Evolutionary conservation across 2,329 filamentous ascomycete genomes (phyloP), one percentile per base, ranked within the genome.

Genomic region (Dactylella cylindrospora): DNA sequence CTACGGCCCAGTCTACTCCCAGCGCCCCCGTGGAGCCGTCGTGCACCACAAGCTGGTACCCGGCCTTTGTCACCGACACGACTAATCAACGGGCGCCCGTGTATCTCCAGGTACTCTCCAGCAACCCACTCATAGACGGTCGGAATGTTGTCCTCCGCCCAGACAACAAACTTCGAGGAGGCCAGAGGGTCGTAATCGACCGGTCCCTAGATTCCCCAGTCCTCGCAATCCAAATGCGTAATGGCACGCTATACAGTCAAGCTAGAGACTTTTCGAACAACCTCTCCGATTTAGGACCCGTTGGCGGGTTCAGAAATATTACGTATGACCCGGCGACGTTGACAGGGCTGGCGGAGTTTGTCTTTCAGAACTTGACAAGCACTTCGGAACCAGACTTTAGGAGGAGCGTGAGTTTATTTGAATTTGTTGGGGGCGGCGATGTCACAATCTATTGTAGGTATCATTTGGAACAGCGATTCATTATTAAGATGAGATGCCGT

Each of bases 251-350:
- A 10, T 33, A 61, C 12, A 47, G 41, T 23, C 35, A 47, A 8
- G 28, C 8, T 2, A 32, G 55, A 28, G 55, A 61, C 17, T 61
- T 61, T 20, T 61, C 55, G 15, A 61, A 61, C 32, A 61, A 61
- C 32, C 19, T 61, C 2, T 31, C 17, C n/a, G 55, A 61, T 32
- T 15, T 61, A 9, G 55, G 55, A 5, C 55, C 55, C 3, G 41
- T 61, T n/a, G 55, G 55, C n/a, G 55, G 55, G n/a, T 47, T 32
- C 32, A 7, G 55, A n/a, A 61, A 61, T 46, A 23, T 61, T 9
- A 53, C 55, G 0, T 61, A 61, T 29, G 33, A 61, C 26, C 25
- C 39, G n/a, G 35, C 43, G 5, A 61, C 47, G 2, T 44, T 61
- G 13, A 61, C 55, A 2, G 55, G 55, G 2, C 33, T n/a, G 15